phyloP scores from a whole-genome alignment of 495 filamentous ascomycete genomes.

The Delitschia confertaspora region DNA sequence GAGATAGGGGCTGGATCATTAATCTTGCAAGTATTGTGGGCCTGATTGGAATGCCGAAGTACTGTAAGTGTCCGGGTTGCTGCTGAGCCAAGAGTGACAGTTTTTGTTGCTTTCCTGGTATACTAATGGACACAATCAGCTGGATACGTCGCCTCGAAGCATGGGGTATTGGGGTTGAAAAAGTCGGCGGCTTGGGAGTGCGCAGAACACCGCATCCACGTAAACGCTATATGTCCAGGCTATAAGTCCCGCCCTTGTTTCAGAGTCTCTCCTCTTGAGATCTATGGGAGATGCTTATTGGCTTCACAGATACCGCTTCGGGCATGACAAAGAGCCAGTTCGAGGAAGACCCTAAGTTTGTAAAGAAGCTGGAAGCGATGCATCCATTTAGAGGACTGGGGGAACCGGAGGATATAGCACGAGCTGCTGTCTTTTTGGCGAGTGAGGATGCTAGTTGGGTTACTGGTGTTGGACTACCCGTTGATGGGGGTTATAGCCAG shows the following conservation, averaged over 20 bases:
- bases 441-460: slow-evolving; percentile 31
- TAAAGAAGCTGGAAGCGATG: slow-evolving; percentile 4
- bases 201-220: slow-evolving; percentile 43
- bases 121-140: no score
- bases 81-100: not conserved
- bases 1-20: slow-evolving; percentile 49
- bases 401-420: slow-evolving; percentile 28
- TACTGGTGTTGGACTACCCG: slow-evolving; percentile 26
- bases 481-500: slow-evolving; percentile 30
- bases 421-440: slow-evolving; percentile 29
- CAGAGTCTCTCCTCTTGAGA: not conserved
- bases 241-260: slow-evolving; percentile 34
- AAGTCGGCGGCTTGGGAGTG: slow-evolving; percentile 46
- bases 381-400: slow-evolving; percentile 29
- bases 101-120: no score
- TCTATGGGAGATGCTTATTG: slow-evolving; percentile 37
- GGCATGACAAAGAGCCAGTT: slow-evolving; percentile 18
- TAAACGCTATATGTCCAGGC: slow-evolving; percentile 49
- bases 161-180: slow-evolving; percentile 44
- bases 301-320: slow-evolving; percentile 33
- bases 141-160: slow-evolving; percentile 46
- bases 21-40: slow-evolving; percentile 46
- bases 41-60: slow-evolving; percentile 30
- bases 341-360: slow-evolving; percentile 1
- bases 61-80: slow-evolving; percentile 12